Conservation (phyloP, 805 yeast species). For the Ogataea pilisensis region DNA sequence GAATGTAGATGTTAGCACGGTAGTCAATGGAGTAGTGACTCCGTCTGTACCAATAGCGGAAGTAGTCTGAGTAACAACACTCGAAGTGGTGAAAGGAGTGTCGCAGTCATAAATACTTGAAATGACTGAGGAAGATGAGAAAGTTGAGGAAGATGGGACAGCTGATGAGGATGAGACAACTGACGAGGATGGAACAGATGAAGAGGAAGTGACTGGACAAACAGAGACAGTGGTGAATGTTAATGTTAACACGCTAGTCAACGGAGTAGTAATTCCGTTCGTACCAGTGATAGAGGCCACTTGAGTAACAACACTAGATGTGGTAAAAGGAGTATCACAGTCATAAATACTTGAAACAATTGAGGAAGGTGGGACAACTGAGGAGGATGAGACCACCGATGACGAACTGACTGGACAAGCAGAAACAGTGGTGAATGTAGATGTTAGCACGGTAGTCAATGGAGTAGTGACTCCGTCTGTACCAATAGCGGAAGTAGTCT, state of each 20-base stretch:
- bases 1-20: constrained; percentile 1
- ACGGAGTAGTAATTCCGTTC: constrained; percentile 1
- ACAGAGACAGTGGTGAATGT: background rate
- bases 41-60: background rate
- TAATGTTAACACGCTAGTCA: background rate
- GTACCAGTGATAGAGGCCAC: background rate
- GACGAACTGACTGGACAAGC: constrained; percentile 5
- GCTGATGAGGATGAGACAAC: background rate
- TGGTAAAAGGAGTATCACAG: background rate
- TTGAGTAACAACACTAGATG: background rate
- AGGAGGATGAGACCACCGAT: background rate
- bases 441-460: constrained; percentile 2
- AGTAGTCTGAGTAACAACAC: background rate
- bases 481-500: constrained; percentile 3
- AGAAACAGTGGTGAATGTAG: constrained; percentile 2
- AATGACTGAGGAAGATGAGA: background rate
- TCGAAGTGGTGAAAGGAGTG: background rate
- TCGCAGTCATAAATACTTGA: background rate
- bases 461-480: constrained; percentile 3
- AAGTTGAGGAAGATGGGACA: background rate
- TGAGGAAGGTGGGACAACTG: background rate
- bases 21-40: background rate
- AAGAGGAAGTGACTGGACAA: background rate
- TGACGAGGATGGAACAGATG: too few species aligned
- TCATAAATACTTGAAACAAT: background rate